Base-by-base conservation (phyloP, 768 basidiomycete genomes). In the Cyclocybe cylindracea region DNA sequence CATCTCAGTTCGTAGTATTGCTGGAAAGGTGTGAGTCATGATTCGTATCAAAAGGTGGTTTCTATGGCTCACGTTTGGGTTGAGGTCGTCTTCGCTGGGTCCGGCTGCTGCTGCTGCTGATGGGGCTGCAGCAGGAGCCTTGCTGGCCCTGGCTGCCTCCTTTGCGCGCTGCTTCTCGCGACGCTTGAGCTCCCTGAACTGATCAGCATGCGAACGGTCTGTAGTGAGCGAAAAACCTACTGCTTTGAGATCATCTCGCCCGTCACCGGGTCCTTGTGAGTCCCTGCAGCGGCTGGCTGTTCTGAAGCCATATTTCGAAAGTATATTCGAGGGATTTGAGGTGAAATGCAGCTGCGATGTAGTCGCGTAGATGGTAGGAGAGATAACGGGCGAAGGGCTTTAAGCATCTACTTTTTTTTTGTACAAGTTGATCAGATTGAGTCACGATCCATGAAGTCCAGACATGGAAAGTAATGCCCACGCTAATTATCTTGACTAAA, bases 221-320 rank as follows among this genome's bases (percentile, higher is more conserved):
- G 41, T 37, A 14, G n/a, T 41, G 47, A 43, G 47, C 51, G 39
- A 56, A 42, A 44, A 46, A 80, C 86, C 53, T 47, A 96, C 96
- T 82, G 81, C 84, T 99, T 99, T 74, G 94, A 97, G 64, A 99
- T 86, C 87, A 97, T 80, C 72, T 98, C 95, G 34, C 94, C 95
- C 0, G 96, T 97, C 56, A 94, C 82, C 38, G 89, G 89, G 68
- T 94, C 91, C 78, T 84, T 86, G 59, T 81, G 79, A 7, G 77
- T 75, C 36, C 74, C 76, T 33, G 73, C 65, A 46, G 73, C 49
- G 46, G 78, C 74, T 51, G 74, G 47, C 48, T 40, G 11, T 61
- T 76, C 76, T 34, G 76, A 66, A 16, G 78, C 72, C 78, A 81
- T 79, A 39, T 56, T 65, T 57, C 68, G 61, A 52, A 53, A 53